Percentiles rank a stretch among this genome's conserved stretches.
Conservation (phyloP, 257 asterid species). For the Verbena officinalis region DNA sequence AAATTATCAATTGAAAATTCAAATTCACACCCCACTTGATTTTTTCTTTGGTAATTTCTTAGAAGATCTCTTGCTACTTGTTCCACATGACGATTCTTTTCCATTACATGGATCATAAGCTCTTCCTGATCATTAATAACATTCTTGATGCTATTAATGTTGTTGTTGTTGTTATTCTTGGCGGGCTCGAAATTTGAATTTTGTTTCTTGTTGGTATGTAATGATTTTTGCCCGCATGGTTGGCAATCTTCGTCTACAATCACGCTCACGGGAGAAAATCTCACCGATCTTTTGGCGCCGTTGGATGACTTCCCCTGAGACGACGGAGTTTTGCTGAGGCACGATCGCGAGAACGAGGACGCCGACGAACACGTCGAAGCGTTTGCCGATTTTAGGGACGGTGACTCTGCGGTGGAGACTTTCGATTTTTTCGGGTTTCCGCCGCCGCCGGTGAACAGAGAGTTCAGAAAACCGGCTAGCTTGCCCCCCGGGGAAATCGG, state of each 20-base stretch:
- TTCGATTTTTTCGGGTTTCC: slow-evolving; percentile 53
- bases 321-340: slow-evolving; percentile 84
- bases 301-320: slow-evolving; percentile 57
- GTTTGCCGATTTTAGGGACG: slow-evolving; percentile 56
- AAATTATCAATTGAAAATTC: slow-evolving; percentile 29
- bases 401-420: slow-evolving; percentile 34
- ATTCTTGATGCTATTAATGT: slow-evolving; percentile 22
- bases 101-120: slow-evolving; percentile 54
- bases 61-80: slow-evolving; percentile 66
- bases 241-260: slow-evolving; percentile 71
- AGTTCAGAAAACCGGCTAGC: slow-evolving; percentile 73
- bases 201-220: slow-evolving; percentile 18
- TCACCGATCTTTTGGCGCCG: slow-evolving; percentile 71
- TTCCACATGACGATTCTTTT: slow-evolving; percentile 65
- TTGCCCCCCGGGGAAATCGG: slow-evolving; percentile 88
- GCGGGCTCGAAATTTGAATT: slow-evolving; percentile 22
- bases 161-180: slow-evolving; percentile 19
- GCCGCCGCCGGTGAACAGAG: slow-evolving; percentile 62
- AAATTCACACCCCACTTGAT: neutral
- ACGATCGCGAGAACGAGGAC: slow-evolving; percentile 85
- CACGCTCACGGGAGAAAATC: slow-evolving; percentile 76
- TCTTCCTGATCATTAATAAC: slow-evolving; percentile 47
- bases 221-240: slow-evolving; percentile 60
- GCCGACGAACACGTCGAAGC: slow-evolving; percentile 71
- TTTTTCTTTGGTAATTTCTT: slow-evolving; percentile 58